Conservation (phyloP, 1,284 basidiomycete species). For the Ceratobasidium sp. region DNA sequence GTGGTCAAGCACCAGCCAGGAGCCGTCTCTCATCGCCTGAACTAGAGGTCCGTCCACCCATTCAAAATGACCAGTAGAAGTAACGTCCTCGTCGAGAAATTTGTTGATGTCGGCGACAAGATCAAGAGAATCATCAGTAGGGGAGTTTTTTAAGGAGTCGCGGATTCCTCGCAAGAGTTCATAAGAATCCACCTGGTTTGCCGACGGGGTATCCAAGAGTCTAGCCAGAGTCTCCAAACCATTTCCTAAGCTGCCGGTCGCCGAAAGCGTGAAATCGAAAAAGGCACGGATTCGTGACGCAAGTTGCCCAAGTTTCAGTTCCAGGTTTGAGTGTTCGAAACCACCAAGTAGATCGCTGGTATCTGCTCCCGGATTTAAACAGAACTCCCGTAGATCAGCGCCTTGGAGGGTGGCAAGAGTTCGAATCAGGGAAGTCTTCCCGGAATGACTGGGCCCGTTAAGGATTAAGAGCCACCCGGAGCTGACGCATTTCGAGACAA, state of each 20-base stretch:
- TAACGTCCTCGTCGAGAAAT: constrained; percentile 13
- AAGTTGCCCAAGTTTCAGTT: constrained; percentile 24
- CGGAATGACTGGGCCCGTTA: constrained; percentile 77
- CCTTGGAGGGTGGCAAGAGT: constrained; percentile 79
- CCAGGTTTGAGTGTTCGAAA: constrained; percentile 78
- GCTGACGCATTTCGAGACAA: constrained; percentile 78
- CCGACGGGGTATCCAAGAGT: neutral
- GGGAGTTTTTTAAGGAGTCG: neutral
- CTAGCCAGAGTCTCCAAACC: neutral
- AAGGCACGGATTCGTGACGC: neutral
- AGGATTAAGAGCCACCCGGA: constrained; percentile 91
- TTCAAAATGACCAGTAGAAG: constrained; percentile 74
- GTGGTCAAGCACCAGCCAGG: constrained; percentile 92
- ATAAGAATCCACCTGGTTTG: neutral
- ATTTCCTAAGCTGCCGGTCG: neutral
- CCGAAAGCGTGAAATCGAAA: neutral
- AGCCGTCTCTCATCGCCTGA: constrained; percentile 84
- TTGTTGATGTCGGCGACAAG: constrained; percentile 3
- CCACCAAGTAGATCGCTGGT: constrained; percentile 94
- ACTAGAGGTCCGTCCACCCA: constrained; percentile 98
- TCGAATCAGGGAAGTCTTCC: constrained; percentile 84
- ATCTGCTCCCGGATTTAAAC: constrained; percentile 89
- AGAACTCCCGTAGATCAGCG: constrained; percentile 75
- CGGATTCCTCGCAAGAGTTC: neutral
- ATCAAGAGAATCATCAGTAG: neutral